These are phyloP conservation scores for Zygosaccharomyces pseudobailii DNA, from an alignment of 1,139 yeast species.

Conservation along the genomic window DNA sequence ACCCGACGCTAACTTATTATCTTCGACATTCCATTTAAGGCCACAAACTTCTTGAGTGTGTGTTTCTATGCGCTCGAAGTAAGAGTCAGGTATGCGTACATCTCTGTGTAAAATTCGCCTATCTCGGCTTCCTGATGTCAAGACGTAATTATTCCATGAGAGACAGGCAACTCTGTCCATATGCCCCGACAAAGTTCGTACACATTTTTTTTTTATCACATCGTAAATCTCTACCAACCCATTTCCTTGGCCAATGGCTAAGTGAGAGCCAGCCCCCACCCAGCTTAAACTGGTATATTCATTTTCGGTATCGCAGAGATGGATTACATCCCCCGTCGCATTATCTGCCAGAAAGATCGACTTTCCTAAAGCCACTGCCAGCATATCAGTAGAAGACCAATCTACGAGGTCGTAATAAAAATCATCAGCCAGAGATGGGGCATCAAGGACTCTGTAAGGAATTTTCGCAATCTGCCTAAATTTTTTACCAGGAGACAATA, in stretches of 20 bases:
- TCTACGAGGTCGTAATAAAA: conserved; percentile 87
- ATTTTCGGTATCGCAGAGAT: conserved; percentile 50
- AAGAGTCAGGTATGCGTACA: conserved; percentile 83
- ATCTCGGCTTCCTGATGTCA: conserved; percentile 87
- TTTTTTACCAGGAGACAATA: conserved; percentile 77
- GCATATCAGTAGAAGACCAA: conserved; percentile 88
- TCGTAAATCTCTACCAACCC: conserved; percentile 97
- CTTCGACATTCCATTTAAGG: conserved; percentile 85
- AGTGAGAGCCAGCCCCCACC: conserved; percentile 91
- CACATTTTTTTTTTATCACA: conserved; percentile 75
- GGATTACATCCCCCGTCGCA: conserved; percentile 73
- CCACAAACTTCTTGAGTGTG: conserved; percentile 98
- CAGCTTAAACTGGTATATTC: conserved; percentile 68
- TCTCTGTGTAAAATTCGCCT: conserved; percentile 82
- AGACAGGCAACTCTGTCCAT: conserved; percentile 76
- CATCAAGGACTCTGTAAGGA: conserved; percentile 91
- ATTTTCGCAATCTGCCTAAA: conserved; percentile 75
- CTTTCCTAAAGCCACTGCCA: conserved; percentile 88
- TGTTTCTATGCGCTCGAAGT: conserved; percentile 59
- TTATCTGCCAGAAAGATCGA: conserved; percentile 92
- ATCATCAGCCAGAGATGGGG: conserved; percentile 93
- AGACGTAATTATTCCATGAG: conserved; percentile 90
- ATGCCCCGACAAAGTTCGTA: conserved; percentile 92
- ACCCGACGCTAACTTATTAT: conserved; percentile 83
- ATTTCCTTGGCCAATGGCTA: conserved; percentile 84